Percentiles rank a stretch among this genome's conserved stretches.
These are phyloP conservation scores for Betula pendula DNA, from an alignment of 306 rosid genomes.

Conservation along the genomic window DNA sequence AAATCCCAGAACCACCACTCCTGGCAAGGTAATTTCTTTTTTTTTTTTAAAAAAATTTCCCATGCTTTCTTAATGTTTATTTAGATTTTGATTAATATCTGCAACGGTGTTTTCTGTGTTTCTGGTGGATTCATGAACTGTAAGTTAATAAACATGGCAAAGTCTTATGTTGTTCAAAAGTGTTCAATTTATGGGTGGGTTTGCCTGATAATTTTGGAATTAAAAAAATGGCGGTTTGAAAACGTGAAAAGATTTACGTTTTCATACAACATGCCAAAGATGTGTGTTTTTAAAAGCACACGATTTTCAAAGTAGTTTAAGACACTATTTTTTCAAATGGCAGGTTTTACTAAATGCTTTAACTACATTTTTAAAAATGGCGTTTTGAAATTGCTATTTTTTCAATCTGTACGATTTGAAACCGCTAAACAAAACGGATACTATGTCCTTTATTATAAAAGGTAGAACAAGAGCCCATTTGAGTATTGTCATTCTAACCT, in stretches of 20 bases:
- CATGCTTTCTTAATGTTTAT: background rate
- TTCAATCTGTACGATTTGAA: too few species aligned
- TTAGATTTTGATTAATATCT: background rate
- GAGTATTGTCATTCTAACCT: background rate
- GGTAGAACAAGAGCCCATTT: background rate
- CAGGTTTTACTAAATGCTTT: too few species aligned
- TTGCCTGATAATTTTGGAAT: background rate
- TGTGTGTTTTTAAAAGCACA: too few species aligned
- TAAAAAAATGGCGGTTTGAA: too few species aligned
- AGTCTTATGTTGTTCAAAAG: background rate
- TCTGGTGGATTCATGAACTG: background rate
- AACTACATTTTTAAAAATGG: too few species aligned
- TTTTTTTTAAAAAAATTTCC: background rate
- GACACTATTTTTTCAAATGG: too few species aligned
- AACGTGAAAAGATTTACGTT: too few species aligned
- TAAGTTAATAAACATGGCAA: background rate
- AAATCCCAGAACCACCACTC: conserved; percentile 45
- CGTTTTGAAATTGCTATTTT: too few species aligned
- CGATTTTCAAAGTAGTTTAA: too few species aligned
- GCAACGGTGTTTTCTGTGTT: background rate
- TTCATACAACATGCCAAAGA: too few species aligned
- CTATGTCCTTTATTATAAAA: background rate
- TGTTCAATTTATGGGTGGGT: background rate
- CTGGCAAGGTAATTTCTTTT: conserved; percentile 65
- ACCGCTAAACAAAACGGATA: too few species aligned